These are phyloP conservation scores for Oidiodendron maius DNA, from an alignment of 495 filamentous ascomycete species.

Conservation along the genomic window DNA sequence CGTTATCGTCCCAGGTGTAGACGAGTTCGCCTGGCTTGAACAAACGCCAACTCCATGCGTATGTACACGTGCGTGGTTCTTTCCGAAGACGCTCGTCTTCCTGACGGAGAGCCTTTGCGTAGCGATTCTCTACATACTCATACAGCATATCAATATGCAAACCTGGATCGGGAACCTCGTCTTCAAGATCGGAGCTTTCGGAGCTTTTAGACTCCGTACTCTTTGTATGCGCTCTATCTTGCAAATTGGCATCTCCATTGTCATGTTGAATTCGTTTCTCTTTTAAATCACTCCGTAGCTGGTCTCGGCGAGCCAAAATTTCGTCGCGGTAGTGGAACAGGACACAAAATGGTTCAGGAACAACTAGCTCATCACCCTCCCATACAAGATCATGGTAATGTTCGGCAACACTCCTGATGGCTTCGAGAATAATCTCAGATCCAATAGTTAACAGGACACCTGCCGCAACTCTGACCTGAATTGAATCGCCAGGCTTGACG, in stretches of 20 bases:
- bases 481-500: too few species aligned
- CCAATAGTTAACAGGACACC: too few species aligned
- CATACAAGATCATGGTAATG: constrained; percentile 9
- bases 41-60: constrained; percentile 8
- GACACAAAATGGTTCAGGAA: neutral
- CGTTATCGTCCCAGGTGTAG: neutral
- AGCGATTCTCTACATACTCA: constrained; percentile 5
- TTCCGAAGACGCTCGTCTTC: constrained; percentile 6
- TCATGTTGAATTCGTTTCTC: neutral
- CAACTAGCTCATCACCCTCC: neutral
- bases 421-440: too few species aligned
- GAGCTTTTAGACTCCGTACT: neutral
- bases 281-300: constrained; percentile 5
- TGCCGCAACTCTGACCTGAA: too few species aligned
- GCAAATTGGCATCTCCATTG: neutral
- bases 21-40: constrained; percentile 7
- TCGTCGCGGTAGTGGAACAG: constrained; percentile 1
- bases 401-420: constrained; percentile 3
- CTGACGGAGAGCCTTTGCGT: neutral
- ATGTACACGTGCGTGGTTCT: constrained; percentile 1
- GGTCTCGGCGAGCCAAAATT: constrained; percentile 6
- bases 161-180: constrained; percentile 1
- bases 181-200: neutral
- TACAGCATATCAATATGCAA: constrained; percentile 8
- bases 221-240: neutral